phyloP scores from a whole-genome alignment of 306 rosid genomes.

The Dalbergia cultrata region DNA sequence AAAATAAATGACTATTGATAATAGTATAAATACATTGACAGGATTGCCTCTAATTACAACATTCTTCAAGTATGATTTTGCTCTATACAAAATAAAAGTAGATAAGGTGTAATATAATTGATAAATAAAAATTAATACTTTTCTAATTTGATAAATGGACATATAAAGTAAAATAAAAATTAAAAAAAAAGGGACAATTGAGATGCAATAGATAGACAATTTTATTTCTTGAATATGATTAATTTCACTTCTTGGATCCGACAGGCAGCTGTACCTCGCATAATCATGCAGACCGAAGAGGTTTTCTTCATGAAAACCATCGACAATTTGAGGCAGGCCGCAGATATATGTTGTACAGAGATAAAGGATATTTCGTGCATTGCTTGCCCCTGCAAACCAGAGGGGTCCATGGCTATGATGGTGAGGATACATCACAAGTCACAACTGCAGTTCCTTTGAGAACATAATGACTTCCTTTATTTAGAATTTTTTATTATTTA shows the following conservation, averaged over 20 bases:
- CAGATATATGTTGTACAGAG: slow-evolving; percentile 71
- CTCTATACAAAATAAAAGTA: too few species aligned
- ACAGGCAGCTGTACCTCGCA: slow-evolving; percentile 94
- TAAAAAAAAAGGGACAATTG: too few species aligned
- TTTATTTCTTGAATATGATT: slow-evolving; percentile 6
- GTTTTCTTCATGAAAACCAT: slow-evolving; percentile 78
- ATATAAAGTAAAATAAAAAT: too few species aligned
- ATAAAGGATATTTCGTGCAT: slow-evolving; percentile 78
- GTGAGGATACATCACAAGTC: slow-evolving; percentile 46
- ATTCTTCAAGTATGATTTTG: too few species aligned
- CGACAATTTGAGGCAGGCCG: slow-evolving; percentile 64
- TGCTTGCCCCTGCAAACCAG: slow-evolving; percentile 74
- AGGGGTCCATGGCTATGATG: slow-evolving; percentile 96
- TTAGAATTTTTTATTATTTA: background rate
- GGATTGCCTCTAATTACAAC: too few species aligned
- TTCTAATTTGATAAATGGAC: too few species aligned
- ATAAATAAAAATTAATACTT: too few species aligned
- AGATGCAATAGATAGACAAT: too few species aligned
- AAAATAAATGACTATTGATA: too few species aligned
- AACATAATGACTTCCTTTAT: too few species aligned
- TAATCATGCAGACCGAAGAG: slow-evolving; percentile 76
- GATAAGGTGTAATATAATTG: too few species aligned
- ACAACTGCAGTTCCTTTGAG: background rate
- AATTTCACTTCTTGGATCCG: slow-evolving; percentile 36
- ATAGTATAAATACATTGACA: too few species aligned